Base-by-base conservation (phyloP, 1,284 basidiomycete species). In the Schizopora paradoxa region DNA sequence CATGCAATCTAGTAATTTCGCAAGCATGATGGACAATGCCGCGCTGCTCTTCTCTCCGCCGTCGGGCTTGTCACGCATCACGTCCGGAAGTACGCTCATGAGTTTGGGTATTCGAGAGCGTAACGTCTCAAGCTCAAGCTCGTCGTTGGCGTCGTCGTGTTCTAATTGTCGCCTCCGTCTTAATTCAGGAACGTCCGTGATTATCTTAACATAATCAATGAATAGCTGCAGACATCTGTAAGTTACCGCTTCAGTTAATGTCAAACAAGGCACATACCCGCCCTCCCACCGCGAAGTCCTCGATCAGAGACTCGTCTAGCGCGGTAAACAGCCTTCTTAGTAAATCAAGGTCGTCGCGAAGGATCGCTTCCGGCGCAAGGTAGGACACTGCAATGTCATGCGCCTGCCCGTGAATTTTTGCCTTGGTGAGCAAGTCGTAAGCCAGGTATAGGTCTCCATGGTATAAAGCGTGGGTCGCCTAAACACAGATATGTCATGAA, bases 321-420 rank as follows among this genome's bases (percentile, higher is more conserved):
- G 74, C 73, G 36, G 68, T 68, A 55, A 98, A 89, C 8, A 98
- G 62, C n/a, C 73, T 72, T 27, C 70, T 70, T n/a, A 98, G 67
- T 6, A 95, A 67, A 1, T 72, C 74, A 6, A 83, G 64, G 62
- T 98, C 94, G 40, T 82, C 77, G 6, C 89, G 75, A 35, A 97
- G 73, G 43, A 97, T 72, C 0, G 87, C 90, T 56, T 98, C 95
- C 1, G 92, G 90, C 6, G 90, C 91, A n/a, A 99, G 76, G 53
- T 92, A 82, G 5, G 72, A 65, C 23, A 92, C 73, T 1, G 89
- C 89, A 18, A 96, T 70, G 32, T 82, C 77, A 61, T 97, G 93
- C 0, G 95, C 93, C 5, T 76, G 68, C 37, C 82, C 76, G 55
- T 78, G 83, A 31, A 82, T 63, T 14, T 79, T 77, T 1, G 91